Base-by-base conservation (phyloP, 2,329 filamentous ascomycete species). In the Pseudogymnoascus pannorum region DNA sequence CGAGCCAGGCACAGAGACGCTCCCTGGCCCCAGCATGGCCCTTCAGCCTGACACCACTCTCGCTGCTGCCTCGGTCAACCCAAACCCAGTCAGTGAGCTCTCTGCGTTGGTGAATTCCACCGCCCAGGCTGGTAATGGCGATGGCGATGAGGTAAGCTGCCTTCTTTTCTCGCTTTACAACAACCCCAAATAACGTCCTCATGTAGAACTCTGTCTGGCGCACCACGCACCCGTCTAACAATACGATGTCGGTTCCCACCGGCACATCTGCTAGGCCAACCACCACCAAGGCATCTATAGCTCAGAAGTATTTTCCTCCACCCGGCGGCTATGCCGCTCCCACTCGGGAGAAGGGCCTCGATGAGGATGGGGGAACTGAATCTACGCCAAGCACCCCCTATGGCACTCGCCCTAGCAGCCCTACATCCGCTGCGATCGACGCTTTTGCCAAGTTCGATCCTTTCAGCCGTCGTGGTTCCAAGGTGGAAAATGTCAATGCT, bases 11-110 rank as follows among this genome's bases (percentile, higher is more conserved):
- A 57, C 65, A 4, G 22, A 42, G n/a, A 44, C 61, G 14, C 36
- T 60, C 7, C 58, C 68, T 22, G 63, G 68, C 20, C 68, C 68
- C 11, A 63, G 66, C 3, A 61, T 38, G 5, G 62, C 66, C 5
- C 12, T 63, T 4, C 44, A 51, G 2, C 44, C 44, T 3, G 44
- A 26, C 42, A 16, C 22, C 2, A 26, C 7, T n/a, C n/a, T 29
- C 9, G 7, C 24, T 8, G 3, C 22, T 11, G 22, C 24, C 14
- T 8, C 44, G 9, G 18, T 29, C 44, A 22, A 5, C 11, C 24
- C 7, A 5, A 29, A 11, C 5, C 8, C 24, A 2, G 24, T 7
- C 14, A 44, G 14, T 4, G 24, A n/a, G n/a, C 9, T 29, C n/a
- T 31, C 44, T 16, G 44, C 5, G 4, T 3, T 51, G 44, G 44